Evolutionary conservation across 106 monocot genomes (phyloP), one percentile per base, ranked within the genome.

Genomic region (Acorus calamus): DNA sequence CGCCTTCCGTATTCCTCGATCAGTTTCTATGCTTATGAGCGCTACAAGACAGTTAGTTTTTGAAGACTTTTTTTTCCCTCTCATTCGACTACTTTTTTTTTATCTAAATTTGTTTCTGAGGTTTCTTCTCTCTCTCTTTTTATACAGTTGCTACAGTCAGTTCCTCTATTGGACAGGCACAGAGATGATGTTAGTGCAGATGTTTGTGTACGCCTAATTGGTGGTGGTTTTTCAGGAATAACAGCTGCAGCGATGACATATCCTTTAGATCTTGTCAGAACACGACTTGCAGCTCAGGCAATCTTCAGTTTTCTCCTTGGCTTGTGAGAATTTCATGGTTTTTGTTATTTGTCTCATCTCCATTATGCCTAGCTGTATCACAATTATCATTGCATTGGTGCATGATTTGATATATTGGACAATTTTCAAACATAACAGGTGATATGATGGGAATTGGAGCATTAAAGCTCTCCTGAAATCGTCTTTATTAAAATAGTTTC

Each of bases 1-100:
- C 86, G 94, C 0, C 74, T 96, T 41, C 94, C 94, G 55, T 96
- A 87, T 68, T 96, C 94, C 14, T 87, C 94, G 3, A 90, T 96
- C 46, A 96, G 80, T 73, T 96, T 96, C 66, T 96, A 83, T 79
- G 63, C 94, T 41, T 96, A 96, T 60, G 94, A 90, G 42, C 81
- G 73, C 12, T 96, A 96, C 78, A 96, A 96, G 63, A 77, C 55
- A 62, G 86, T 89, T 71, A 63, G 84, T 66, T 66, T 4, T 11
- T 6, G 7, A 11, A 11, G n/a, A 43, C 42, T 2, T 45, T 8
- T 7, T 67, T 8, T 49, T 14, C 4, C 2, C n/a, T 3, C 8
- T 8, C 41, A 44, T 11, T n/a, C 58, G 41, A 11, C 2, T 61
- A 4, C 2, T 55, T 49, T 49, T 44, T 11, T 13, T 50, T 62